Evolutionary conservation across 163 green algal species (phyloP), one percentile per base, ranked within the genome.

Genomic region (Scenedesmus sp.): DNA sequence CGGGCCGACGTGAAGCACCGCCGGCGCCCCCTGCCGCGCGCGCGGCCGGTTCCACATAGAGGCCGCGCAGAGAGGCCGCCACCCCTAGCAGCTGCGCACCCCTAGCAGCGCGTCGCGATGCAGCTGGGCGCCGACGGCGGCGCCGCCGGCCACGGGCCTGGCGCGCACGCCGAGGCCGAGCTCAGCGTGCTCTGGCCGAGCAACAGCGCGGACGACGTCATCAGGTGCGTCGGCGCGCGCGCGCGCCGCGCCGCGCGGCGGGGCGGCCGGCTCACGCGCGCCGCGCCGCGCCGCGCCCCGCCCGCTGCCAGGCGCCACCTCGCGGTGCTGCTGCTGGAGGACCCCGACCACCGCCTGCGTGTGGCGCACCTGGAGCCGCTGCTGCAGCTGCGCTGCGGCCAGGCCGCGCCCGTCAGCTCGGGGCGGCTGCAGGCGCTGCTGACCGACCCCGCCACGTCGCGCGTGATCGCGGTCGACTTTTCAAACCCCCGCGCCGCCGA

Each of bases 271-370:
- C 39, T 15, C 39, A 47, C 6, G 39, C 39, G 7, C 10, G 39
- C 39, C 39, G 7, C 39, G 17, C n/a, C 22, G 24, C 62, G n/a
- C 33, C 20, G 2, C n/a, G 14, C 22, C n/a, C 2, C 31, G 6
- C 14, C 5, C 22, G 18, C 5, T 34, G 22, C 2, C 63, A 81
- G 74, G 63, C 63, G 74, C 5, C 4, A 54, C 15, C 39, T 81
- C 44, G 53, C 75, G 3, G 48, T 42, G 1, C n/a, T 83, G 11
- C 64, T 83, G 22, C 42, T 77, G 9, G 64, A 76, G 24, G 75
- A 83, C 31, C 75, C 75, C n/a, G 75, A 77, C 45, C 64, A 77
- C 56, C 26, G 75, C 4, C 51, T 83, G 54, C 64, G 75, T 2
- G 64, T 71, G 18, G 65, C 44, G 3, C 75, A 83, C 58, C 24